Base-by-base conservation (phyloP, 495 filamentous ascomycete genomes). In the Penicillium silybi region DNA sequence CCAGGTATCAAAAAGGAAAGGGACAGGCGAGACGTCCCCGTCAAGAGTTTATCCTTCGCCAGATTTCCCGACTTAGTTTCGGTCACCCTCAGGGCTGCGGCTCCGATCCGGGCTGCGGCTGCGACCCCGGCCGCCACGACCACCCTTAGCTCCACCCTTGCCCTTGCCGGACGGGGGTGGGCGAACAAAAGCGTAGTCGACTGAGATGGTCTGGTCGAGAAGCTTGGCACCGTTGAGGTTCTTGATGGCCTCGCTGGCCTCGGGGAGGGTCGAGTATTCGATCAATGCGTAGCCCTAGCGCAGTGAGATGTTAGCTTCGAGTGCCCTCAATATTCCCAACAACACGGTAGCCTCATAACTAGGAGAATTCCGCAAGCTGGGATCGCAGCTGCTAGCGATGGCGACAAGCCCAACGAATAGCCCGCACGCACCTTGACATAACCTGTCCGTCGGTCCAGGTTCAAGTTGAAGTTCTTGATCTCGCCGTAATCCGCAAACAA, bases 111-210 rank as follows among this genome's bases (percentile, higher is more conserved):
- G 80, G 46, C 80, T 79, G 47, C 74, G 69, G 59, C 76, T 73
- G 54, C 81, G 79, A 49, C 75, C 71, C 22, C 84, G 70, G 40
- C 67, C 71, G 45, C 73, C 69, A 41, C 77, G 69, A 13, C 68
- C 68, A 18, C 70, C 77, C 41, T 73, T 74, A 44, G 73, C 72
- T 26, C 71, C 72, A n/a, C 79, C 77, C 42, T 80, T 78, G 15
- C 71, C 73, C 47, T 75, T 76, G 65, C 85, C 82, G 17, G 81
- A 77, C 13, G 91, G 90, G 38, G 95, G 92, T 41, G 95, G 92
- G 44, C 95, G 82, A 37, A 99, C 95, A 69, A 99, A 97, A 2
- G 92, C 95, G 68, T 92, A 99, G 74, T 99, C 95, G 40, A 95
- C 90, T 42, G 79, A 67, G 41, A 99, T 85, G 1, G 88, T 95